Evolutionary conservation across 2,329 filamentous ascomycete genomes (phyloP).

Genomic region (Xylariaceae sp.): DNA sequence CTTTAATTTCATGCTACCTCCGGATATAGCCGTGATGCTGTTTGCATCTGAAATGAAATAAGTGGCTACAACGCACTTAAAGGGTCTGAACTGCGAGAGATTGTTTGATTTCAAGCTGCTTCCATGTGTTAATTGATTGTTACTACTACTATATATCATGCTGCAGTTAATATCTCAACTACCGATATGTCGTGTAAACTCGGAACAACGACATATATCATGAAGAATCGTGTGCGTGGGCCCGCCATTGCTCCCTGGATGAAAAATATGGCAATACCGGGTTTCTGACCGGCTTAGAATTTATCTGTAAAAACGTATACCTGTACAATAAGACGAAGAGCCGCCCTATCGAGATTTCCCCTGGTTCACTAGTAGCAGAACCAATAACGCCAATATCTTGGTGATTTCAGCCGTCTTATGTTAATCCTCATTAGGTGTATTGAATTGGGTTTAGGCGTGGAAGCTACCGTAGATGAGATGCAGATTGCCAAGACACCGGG

Average conservation of each 20-base stretch:
- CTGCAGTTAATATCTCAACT: too few relatives aligned
- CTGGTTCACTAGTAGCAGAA: conserved; percentile 7
- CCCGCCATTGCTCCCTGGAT: too few relatives aligned
- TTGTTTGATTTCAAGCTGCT: too few relatives aligned
- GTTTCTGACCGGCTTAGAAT: too few relatives aligned
- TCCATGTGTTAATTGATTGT: too few relatives aligned
- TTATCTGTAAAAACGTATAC: too few relatives aligned
- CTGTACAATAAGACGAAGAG: not conserved
- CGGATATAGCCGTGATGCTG: conserved; percentile 20
- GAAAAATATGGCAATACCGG: too few relatives aligned
- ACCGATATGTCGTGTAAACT: not conserved
- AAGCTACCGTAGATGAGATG: conserved; percentile 22
- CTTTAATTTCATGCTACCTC: conserved; percentile 9
- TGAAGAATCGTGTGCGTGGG: too few relatives aligned
- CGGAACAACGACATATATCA: not conserved
- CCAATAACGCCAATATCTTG: conserved; percentile 15
- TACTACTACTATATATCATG: too few relatives aligned
- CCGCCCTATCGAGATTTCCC: not conserved
- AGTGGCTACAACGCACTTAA: too few relatives aligned
- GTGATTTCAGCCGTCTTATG: conserved; percentile 24
- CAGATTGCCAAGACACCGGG: conserved; percentile 13
- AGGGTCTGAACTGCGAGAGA: too few relatives aligned
- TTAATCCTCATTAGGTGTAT: conserved; percentile 18
- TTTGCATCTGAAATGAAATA: too few relatives aligned
- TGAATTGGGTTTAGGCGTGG: conserved; percentile 16